Evolutionary conservation across 345 rosid species (phyloP).

Genomic region (Aegle marmelos): DNA sequence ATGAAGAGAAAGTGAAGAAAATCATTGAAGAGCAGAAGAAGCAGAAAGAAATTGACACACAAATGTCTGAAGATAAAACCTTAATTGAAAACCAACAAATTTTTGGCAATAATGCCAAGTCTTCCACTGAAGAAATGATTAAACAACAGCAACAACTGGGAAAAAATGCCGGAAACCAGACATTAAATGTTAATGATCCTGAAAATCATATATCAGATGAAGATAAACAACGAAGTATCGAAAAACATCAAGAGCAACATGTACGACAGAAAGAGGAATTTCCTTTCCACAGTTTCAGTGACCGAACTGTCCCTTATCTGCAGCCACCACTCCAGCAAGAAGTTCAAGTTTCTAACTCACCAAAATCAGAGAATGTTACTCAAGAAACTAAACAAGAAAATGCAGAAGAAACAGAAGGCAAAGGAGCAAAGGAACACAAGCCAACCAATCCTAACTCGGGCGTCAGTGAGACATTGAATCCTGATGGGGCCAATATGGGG

Average conservation of each 20-base stretch:
- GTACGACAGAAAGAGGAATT: slow-evolving; percentile 3
- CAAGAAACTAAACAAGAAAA: slow-evolving; percentile 16
- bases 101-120: too few species aligned
- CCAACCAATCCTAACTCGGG: slow-evolving; percentile 6
- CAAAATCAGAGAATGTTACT: slow-evolving; percentile 9
- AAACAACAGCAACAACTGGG: slow-evolving; percentile 28
- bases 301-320: slow-evolving; percentile 26
- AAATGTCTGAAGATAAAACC: slow-evolving; percentile 41
- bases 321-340: slow-evolving; percentile 18
- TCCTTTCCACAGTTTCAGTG: slow-evolving; percentile 17
- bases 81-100: slow-evolving; percentile 32
- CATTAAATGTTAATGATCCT: slow-evolving; percentile 25
- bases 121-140: neutral
- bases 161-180: slow-evolving; percentile 49
- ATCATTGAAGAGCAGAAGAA: slow-evolving; percentile 28
- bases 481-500: slow-evolving; percentile 33
- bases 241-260: slow-evolving; percentile 25
- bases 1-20: neutral
- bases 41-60: slow-evolving; percentile 31
- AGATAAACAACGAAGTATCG: slow-evolving; percentile 17
- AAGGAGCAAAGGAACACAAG: slow-evolving; percentile 7
- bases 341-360: slow-evolving; percentile 5
- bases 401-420: slow-evolving; percentile 11
- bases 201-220: slow-evolving; percentile 22
- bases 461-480: slow-evolving; percentile 20